A percentile compares a stretch with the other conserved stretches of the same genome.
phyloP scores from a whole-genome alignment of 441 rosid species.

The Viola pubescens region DNA sequence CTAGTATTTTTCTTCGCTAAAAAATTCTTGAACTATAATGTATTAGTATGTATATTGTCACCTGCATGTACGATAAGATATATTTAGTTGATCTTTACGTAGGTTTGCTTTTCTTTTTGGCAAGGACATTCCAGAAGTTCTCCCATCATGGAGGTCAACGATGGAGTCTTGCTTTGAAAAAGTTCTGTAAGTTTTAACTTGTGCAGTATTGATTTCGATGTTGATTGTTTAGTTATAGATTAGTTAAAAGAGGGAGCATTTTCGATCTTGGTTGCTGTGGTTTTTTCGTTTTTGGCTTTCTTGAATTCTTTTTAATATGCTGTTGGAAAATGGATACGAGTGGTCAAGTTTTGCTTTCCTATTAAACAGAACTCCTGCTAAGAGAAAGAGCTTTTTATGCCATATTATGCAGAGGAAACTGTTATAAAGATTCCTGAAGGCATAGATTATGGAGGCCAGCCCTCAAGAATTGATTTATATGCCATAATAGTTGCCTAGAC shows the following conservation, averaged over 20 bases:
- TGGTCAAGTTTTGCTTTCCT: no score
- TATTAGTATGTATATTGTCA: background rate
- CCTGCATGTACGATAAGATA: background rate
- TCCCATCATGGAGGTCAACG: constrained; percentile 62
- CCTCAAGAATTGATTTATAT: no score
- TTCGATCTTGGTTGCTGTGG: no score
- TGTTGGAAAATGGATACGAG: no score
- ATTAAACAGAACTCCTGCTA: no score
- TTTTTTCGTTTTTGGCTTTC: background rate
- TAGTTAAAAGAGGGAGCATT: background rate
- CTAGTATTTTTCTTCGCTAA: background rate
- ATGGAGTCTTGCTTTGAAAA: constrained; percentile 48
- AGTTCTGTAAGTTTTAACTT: constrained; percentile 34
- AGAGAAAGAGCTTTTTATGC: no score
- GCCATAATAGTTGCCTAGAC: no score
- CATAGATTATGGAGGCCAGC: no score
- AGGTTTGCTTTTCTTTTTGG: constrained; percentile 9
- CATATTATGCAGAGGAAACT: no score
- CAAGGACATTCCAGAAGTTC: constrained; percentile 41
- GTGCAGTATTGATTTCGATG: background rate
- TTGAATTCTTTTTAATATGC: background rate
- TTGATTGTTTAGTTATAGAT: background rate
- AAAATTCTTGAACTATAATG: background rate
- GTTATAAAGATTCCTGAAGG: no score
- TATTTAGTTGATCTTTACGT: background rate